phyloP scores from a whole-genome alignment of 176 grass and related monocot genomes.

The Phoenix roebelenii region DNA sequence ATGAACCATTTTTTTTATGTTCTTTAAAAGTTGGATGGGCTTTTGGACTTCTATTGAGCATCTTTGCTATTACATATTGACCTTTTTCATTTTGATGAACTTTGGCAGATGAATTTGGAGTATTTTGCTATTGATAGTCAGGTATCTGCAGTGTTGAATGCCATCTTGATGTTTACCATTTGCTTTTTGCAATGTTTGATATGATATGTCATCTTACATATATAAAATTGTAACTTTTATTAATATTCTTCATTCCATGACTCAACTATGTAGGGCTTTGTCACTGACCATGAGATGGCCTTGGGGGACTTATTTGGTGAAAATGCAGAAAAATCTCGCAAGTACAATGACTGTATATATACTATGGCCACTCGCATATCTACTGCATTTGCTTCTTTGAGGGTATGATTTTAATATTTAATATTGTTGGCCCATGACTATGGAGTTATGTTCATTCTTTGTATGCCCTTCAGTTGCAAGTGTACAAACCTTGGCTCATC shows the following conservation, averaged over 20 bases:
- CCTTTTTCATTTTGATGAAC: slow-evolving; percentile 9
- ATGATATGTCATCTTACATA: too few species aligned
- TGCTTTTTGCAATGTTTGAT: too few species aligned
- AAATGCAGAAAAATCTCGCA: slow-evolving; percentile 44
- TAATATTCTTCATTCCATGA: slow-evolving; percentile 10
- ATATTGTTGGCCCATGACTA: too few species aligned
- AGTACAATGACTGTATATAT: slow-evolving; percentile 57
- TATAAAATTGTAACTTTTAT: neutral
- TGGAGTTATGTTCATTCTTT: too few species aligned
- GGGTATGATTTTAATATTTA: slow-evolving; percentile 26
- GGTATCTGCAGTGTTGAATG: slow-evolving; percentile 27
- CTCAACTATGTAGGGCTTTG: slow-evolving; percentile 50
- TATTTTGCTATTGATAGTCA: slow-evolving; percentile 95
- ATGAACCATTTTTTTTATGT: too few species aligned
- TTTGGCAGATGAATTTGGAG: slow-evolving; percentile 95
- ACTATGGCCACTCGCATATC: slow-evolving; percentile 75
- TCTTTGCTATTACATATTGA: too few species aligned
- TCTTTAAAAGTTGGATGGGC: too few species aligned
- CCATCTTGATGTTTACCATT: too few species aligned
- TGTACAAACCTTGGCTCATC: too few species aligned
- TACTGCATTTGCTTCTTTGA: slow-evolving; percentile 88
- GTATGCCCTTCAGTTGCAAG: too few species aligned
- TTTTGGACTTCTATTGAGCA: too few species aligned
- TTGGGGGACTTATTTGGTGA: slow-evolving; percentile 60
- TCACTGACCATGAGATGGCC: slow-evolving; percentile 88